These are phyloP conservation scores for Coniella lustricola DNA, from an alignment of 2,329 filamentous ascomycete genomes.

Conservation along the genomic window DNA sequence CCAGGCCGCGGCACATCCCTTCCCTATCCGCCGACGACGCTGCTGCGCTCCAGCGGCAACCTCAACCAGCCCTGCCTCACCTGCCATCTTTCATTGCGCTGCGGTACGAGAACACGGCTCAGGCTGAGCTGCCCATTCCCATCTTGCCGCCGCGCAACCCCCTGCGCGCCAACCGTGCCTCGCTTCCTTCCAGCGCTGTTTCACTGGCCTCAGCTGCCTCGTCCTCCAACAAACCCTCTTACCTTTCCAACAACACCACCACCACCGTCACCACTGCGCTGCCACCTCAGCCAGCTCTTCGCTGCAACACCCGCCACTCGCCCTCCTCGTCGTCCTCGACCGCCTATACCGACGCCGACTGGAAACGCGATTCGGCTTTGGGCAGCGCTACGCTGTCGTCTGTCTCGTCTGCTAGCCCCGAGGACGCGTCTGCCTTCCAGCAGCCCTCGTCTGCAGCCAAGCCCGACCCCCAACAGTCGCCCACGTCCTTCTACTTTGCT, in stretches of 20 bases:
- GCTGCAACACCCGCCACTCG: neutral
- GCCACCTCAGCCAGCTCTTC: slow-evolving; percentile 20
- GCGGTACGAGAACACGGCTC: slow-evolving; percentile 54
- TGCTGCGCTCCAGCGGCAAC: slow-evolving; percentile 28
- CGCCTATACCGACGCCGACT: slow-evolving; percentile 32
- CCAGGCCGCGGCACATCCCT: slow-evolving; percentile 6
- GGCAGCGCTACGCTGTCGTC: slow-evolving; percentile 36
- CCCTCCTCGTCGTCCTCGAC: slow-evolving; percentile 21
- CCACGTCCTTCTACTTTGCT: slow-evolving; percentile 7
- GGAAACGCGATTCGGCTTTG: slow-evolving; percentile 50
- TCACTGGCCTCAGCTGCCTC: slow-evolving; percentile 4
- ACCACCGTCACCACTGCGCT: too few relatives aligned
- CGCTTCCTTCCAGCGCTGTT: slow-evolving; percentile 16
- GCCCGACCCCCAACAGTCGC: slow-evolving; percentile 3
- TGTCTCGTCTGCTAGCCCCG: slow-evolving; percentile 25
- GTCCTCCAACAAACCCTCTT: neutral
- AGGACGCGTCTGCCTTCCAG: slow-evolving; percentile 19
- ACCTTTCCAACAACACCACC: too few relatives aligned
- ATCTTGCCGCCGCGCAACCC: slow-evolving; percentile 37
- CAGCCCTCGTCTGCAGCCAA: slow-evolving; percentile 2
- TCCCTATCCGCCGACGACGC: slow-evolving; percentile 32
- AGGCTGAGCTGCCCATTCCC: slow-evolving; percentile 51
- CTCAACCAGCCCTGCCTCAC: too few relatives aligned
- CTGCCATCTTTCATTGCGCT: slow-evolving; percentile 37
- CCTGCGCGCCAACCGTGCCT: slow-evolving; percentile 24